Evolutionary conservation across 257 asterid species (phyloP).

Genomic region (Solanum etuberosum): DNA sequence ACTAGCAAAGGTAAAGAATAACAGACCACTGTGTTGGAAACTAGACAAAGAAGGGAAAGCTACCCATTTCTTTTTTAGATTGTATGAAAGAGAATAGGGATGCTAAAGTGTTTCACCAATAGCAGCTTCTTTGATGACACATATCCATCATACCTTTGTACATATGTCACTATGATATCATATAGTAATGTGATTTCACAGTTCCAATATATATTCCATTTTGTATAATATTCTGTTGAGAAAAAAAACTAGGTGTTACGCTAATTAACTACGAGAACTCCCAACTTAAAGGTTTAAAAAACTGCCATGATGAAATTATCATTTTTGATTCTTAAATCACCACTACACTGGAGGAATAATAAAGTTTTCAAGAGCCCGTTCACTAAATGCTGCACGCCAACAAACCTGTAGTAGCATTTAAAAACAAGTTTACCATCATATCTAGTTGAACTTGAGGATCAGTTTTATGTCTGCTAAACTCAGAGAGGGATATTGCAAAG

Average conservation of each 20-base stretch:
- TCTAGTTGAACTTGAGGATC: neutral
- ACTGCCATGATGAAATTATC: neutral
- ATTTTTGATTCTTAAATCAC: neutral
- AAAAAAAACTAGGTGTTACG: neutral
- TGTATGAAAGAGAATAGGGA: neutral
- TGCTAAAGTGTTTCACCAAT: neutral
- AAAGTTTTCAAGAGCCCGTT: neutral
- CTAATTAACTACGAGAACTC: neutral
- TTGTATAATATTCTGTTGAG: neutral
- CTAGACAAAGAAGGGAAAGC: neutral
- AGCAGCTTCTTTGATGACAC: neutral
- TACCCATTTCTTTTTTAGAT: neutral
- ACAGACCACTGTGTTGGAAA: neutral
- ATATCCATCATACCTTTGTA: neutral
- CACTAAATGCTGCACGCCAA: neutral
- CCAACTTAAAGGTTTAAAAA: neutral
- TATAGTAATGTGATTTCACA: neutral
- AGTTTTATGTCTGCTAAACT: neutral
- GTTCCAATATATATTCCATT: neutral
- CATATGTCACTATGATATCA: neutral
- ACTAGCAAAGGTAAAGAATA: neutral
- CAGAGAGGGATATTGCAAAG: neutral
- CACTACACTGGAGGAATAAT: neutral
- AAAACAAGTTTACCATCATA: neutral
- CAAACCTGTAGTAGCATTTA: neutral